These are phyloP conservation scores for Termitomyces sp. DNA, from an alignment of 768 basidiomycete species.

Conservation along the genomic window DNA sequence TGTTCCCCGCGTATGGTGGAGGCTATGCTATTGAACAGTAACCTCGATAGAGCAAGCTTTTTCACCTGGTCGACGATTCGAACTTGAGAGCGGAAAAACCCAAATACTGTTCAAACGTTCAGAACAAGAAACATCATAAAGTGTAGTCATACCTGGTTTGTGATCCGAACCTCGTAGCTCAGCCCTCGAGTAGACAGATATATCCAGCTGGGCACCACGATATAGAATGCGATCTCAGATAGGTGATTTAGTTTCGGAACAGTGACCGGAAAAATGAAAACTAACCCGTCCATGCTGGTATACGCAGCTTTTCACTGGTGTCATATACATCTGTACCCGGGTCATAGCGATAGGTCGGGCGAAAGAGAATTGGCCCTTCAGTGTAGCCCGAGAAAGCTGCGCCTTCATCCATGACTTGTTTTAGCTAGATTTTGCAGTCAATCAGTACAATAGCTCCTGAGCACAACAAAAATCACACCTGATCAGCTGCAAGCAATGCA, in stretches of 20 bases:
- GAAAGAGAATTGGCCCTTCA: slow-evolving; percentile 88
- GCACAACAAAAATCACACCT: slow-evolving; percentile 44
- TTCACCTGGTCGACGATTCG: slow-evolving; percentile 76
- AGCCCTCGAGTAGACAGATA: slow-evolving; percentile 76
- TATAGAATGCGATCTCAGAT: slow-evolving; percentile 87
- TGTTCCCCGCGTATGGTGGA: slow-evolving; percentile 31
- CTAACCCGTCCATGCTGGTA: slow-evolving; percentile 96
- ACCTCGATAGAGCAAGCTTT: slow-evolving; percentile 59
- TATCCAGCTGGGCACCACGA: slow-evolving; percentile 65
- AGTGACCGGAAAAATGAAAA: neutral
- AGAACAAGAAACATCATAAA: neutral
- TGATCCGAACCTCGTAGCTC: slow-evolving; percentile 94
- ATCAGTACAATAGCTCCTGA: neutral
- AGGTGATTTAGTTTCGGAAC: neutral
- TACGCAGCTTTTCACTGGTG: slow-evolving; percentile 91
- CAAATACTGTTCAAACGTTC: slow-evolving; percentile 59
- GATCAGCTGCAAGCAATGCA: slow-evolving; percentile 75
- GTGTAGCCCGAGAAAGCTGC: slow-evolving; percentile 78
- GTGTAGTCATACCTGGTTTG: slow-evolving; percentile 61
- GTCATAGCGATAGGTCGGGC: slow-evolving; percentile 93
- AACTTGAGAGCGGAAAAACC: slow-evolving; percentile 72
- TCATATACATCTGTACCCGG: slow-evolving; percentile 83
- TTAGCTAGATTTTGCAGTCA: slow-evolving; percentile 44
- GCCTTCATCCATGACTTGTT: slow-evolving; percentile 62
- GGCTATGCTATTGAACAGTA: slow-evolving; percentile 63